Evolutionary conservation across 1,284 basidiomycete species (phyloP).

Genomic region (Lentinus polychrous): DNA sequence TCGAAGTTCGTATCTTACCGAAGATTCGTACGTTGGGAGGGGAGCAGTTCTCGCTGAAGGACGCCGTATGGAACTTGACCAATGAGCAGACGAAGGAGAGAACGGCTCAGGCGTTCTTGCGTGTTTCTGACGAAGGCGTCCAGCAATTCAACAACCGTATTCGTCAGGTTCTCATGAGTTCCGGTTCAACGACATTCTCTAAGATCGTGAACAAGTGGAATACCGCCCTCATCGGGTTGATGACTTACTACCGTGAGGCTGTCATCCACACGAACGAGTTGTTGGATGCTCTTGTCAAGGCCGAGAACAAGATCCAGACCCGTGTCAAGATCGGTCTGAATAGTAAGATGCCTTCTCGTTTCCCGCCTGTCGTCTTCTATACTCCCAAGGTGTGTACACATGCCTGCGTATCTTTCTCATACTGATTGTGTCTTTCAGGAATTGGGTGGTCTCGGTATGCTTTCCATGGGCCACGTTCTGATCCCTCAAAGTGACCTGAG

Average conservation of each 20-base stretch:
- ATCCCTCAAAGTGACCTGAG: conserved; percentile 96
- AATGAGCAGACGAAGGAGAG: conserved; percentile 96
- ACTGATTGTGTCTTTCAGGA: conserved; percentile 42
- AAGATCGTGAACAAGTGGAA: conserved; percentile 99
- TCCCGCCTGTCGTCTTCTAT: conserved; percentile 96
- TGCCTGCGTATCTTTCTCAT: conserved; percentile 4
- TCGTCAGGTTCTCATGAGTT: conserved; percentile 96
- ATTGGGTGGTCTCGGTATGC: conserved; percentile 96
- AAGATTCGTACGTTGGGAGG: conserved; percentile 93
- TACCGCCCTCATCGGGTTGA: conserved; percentile 87
- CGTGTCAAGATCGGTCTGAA: conserved; percentile 99
- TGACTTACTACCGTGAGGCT: conserved; percentile 99
- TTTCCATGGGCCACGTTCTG: conserved; percentile 98
- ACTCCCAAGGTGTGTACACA: conserved; percentile 64
- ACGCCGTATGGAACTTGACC: conserved; percentile 96
- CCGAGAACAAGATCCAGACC: conserved; percentile 98
- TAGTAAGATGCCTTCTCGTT: conserved; percentile 99
- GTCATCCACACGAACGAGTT: conserved; percentile 97
- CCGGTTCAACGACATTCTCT: conserved; percentile 96
- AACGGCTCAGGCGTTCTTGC: conserved; percentile 94
- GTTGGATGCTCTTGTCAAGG: conserved; percentile 90
- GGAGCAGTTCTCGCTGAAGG: conserved; percentile 94
- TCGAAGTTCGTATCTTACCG: conserved; percentile 95
- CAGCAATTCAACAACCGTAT: conserved; percentile 96
- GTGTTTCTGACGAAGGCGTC: conserved; percentile 95